A percentile compares a stretch with the other conserved stretches of the same genome.
These are phyloP conservation scores for Lepraria neglecta DNA, from an alignment of 495 filamentous ascomycete genomes.

Conservation along the genomic window DNA sequence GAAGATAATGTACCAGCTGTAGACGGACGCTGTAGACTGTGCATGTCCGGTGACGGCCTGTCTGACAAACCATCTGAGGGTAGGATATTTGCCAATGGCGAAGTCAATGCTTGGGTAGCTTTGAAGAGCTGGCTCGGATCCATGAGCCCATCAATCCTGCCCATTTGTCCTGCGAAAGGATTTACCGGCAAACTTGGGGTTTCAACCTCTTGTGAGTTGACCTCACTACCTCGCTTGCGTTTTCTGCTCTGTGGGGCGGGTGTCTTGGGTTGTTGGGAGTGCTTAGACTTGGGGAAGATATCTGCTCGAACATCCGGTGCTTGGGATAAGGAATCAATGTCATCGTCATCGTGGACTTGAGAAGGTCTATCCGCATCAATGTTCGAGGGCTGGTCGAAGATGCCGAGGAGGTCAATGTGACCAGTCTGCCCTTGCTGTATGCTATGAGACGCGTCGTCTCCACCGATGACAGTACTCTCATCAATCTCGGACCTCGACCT, in stretches of 20 bases:
- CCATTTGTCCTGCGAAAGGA: slow-evolving; percentile 40
- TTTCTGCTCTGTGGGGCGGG: slow-evolving; percentile 39
- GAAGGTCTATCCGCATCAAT: slow-evolving; percentile 23
- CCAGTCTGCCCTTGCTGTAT: slow-evolving; percentile 43
- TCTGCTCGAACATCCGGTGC: slow-evolving; percentile 33
- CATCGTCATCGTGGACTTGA: slow-evolving; percentile 31
- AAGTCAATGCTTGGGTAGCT: slow-evolving; percentile 49
- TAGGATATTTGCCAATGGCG: slow-evolving; percentile 39
- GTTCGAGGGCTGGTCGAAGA: slow-evolving; percentile 32
- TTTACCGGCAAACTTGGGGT: slow-evolving; percentile 44
- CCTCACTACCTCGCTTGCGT: slow-evolving; percentile 30
- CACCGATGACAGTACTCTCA: slow-evolving; percentile 26
- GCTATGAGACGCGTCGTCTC: slow-evolving; percentile 37
- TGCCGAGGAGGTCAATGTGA: slow-evolving; percentile 44
- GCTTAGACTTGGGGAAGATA: slow-evolving; percentile 45
- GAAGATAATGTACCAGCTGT: slow-evolving; percentile 39
- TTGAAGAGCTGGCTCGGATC: slow-evolving; percentile 47
- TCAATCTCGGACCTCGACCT: slow-evolving; percentile 23
- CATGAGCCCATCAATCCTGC: slow-evolving; percentile 41
- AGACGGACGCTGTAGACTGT: slow-evolving; percentile 37
- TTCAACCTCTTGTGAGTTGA: slow-evolving; percentile 21
- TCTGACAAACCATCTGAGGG: slow-evolving; percentile 42
- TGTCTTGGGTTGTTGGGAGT: slow-evolving; percentile 40
- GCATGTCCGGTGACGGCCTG: slow-evolving; percentile 48
- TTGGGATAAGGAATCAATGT: slow-evolving; percentile 32